Evolutionary conservation across 495 filamentous ascomycete species (phyloP).

Genomic region (Hypoxylon rickii): DNA sequence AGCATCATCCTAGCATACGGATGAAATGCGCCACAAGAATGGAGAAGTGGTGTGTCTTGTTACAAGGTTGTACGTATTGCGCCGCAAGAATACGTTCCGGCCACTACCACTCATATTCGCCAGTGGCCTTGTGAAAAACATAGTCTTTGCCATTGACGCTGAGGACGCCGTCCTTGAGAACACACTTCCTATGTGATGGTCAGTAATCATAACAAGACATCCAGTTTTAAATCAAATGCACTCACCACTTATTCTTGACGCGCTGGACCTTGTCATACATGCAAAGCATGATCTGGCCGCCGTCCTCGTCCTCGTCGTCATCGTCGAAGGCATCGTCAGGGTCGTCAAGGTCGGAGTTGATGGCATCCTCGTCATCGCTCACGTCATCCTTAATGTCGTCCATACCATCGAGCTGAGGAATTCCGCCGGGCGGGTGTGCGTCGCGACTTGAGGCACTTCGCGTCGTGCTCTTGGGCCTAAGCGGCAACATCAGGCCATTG

Average conservation of each 20-base stretch:
- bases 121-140: constrained; percentile 95
- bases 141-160: constrained; percentile 92
- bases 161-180: constrained; percentile 93
- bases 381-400: constrained; percentile 68
- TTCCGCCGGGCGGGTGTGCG: constrained; percentile 28
- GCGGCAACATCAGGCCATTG: constrained; percentile 80
- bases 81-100: neutral
- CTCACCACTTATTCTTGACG: constrained; percentile 98
- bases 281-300: constrained; percentile 90
- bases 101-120: constrained; percentile 94
- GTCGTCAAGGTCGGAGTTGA: constrained; percentile 98
- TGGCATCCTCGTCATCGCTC: constrained; percentile 84
- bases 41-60: constrained; percentile 10
- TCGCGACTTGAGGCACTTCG: constrained; percentile 24
- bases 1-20: too few species aligned
- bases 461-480: constrained; percentile 49
- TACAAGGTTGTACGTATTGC: constrained; percentile 7
- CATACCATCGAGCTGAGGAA: constrained; percentile 68
- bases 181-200: constrained; percentile 73
- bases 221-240: neutral
- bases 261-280: constrained; percentile 99
- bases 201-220: constrained; percentile 13
- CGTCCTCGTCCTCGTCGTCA: constrained; percentile 81
- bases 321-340: constrained; percentile 81
- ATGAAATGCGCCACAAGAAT: constrained; percentile 4